Evolutionary conservation across 495 filamentous ascomycete species (phyloP).

Genomic region (Aspergillus bertholletiae): DNA sequence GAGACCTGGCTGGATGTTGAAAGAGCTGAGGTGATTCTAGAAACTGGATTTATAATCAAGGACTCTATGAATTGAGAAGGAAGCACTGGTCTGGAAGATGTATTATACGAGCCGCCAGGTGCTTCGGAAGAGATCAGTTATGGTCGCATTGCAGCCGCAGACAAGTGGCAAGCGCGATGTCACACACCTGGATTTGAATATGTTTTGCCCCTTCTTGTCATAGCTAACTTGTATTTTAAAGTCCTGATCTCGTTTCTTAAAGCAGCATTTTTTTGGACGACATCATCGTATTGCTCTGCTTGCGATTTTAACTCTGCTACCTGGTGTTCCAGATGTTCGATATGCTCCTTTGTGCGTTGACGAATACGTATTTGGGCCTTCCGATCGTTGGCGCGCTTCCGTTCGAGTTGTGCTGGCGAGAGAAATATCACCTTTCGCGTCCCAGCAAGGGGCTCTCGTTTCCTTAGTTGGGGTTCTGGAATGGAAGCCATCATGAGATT

Average conservation of each 20-base stretch:
- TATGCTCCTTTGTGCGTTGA: constrained; percentile 56
- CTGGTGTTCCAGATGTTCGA: constrained; percentile 50
- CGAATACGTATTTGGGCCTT: constrained; percentile 62
- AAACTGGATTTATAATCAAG: constrained; percentile 12
- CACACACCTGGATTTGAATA: constrained; percentile 19
- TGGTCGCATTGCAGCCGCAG: neutral
- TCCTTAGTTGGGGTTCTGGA: constrained; percentile 21
- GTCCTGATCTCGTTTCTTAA: constrained; percentile 50
- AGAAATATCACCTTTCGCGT: constrained; percentile 57
- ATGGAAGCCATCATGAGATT: constrained; percentile 17
- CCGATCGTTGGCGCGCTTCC: constrained; percentile 61
- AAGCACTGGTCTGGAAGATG: constrained; percentile 10
- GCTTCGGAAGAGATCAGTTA: neutral
- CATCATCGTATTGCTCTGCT: constrained; percentile 44
- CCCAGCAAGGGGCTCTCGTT: constrained; percentile 51
- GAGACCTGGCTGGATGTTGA: constrained; percentile 20
- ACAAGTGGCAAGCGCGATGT: neutral
- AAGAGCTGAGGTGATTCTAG: constrained; percentile 17
- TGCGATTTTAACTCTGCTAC: constrained; percentile 47
- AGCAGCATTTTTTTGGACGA: constrained; percentile 50
- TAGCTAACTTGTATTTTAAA: constrained; percentile 39
- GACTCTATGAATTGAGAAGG: constrained; percentile 17
- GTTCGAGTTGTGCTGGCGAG: constrained; percentile 56
- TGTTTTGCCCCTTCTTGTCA: constrained; percentile 12
- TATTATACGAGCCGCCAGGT: constrained; percentile 15